These are phyloP conservation scores for Paracoccidioides brasiliensis DNA, from an alignment of 2,329 filamentous ascomycete genomes.

Conservation along the genomic window DNA sequence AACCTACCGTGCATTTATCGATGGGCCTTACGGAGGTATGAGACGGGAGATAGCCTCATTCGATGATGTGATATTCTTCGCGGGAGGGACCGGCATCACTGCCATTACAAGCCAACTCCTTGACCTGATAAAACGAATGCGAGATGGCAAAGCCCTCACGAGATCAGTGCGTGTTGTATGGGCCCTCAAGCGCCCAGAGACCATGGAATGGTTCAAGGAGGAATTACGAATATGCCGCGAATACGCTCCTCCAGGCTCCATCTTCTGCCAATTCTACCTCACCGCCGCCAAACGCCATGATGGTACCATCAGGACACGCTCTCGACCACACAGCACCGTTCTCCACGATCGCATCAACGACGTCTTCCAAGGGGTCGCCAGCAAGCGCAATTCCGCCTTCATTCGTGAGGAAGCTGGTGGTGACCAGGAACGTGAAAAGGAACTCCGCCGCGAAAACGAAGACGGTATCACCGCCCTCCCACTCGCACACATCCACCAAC, in stretches of 20 bases:
- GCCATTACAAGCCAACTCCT: conserved; percentile 83
- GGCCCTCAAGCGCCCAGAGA: conserved; percentile 80
- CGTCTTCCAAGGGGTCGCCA: conserved; percentile 73
- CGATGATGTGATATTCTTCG: conserved; percentile 84
- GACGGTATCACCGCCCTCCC: conserved; percentile 75
- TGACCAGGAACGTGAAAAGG: conserved; percentile 63
- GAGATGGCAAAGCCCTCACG: conserved; percentile 85
- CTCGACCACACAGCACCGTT: conserved; percentile 53
- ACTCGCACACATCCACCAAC: conserved; percentile 26
- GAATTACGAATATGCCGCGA: conserved; percentile 86
- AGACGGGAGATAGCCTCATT: conserved; percentile 79
- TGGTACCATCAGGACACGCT: conserved; percentile 32
- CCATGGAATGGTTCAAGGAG: conserved; percentile 96
- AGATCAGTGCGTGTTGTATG: conserved; percentile 86
- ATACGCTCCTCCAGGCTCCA: conserved; percentile 71
- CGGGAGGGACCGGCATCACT: conserved; percentile 88
- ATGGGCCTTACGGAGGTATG: conserved; percentile 93
- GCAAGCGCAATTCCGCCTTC: conserved; percentile 71
- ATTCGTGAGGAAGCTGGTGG: conserved; percentile 64
- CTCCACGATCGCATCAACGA: conserved; percentile 81
- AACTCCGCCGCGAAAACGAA: conserved; percentile 69
- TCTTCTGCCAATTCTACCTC: conserved; percentile 90
- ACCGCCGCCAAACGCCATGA: conserved; percentile 55
- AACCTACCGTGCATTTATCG: conserved; percentile 82
- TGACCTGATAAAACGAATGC: conserved; percentile 91